Evolutionary conservation across 2,329 filamentous ascomycete genomes (phyloP), one percentile per base, ranked within the genome.

Genomic region (Hymenoscyphus repandus): DNA sequence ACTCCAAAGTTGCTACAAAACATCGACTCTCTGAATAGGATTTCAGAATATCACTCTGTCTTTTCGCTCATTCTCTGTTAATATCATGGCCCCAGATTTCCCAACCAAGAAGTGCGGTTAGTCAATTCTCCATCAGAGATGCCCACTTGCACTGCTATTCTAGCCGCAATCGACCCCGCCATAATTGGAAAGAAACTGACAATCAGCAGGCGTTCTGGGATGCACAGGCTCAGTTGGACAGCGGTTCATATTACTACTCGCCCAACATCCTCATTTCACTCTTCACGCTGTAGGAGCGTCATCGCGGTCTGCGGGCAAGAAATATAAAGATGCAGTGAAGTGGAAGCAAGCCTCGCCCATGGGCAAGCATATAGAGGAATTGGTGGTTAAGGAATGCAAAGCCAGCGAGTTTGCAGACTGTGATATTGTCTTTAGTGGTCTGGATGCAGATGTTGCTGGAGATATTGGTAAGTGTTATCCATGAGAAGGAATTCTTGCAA

Each of bases 151-250:
- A 37, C 15, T 13, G 12, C 12, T 5, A 37, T 17, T 37, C 10
- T 20, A 43, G 40, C 12, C 10, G 20, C 20, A 43, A 43, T 43
- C 6, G 17, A 43, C 40, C 40, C 40, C 40, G 20, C 40, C 40
- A 31, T 30, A 12, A 9, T 27, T 10, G 18, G 15, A 27, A 3
- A 27, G 22, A 27, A 27, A 27, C 40, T 43, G 18, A 43, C 22
- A 27, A 13, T 43, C 3, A 43, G 30, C 58, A 85, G 80, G 81
- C 68, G 90, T 96, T 51, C 81, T 96, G 50, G 91, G 92, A 62
- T 89, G 86, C 71, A 97, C 92, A 31, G 93, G 93, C 66, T 95
- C 90, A 33, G 92, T 97, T 12, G 92, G 92, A 62, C 90, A 96
- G 72, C 85, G 93, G 64, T 97, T 97, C 70, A 93, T 97, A 67